Evolutionary conservation across 116 monocot species (phyloP).

Genomic region (Posidonia oceanica): DNA sequence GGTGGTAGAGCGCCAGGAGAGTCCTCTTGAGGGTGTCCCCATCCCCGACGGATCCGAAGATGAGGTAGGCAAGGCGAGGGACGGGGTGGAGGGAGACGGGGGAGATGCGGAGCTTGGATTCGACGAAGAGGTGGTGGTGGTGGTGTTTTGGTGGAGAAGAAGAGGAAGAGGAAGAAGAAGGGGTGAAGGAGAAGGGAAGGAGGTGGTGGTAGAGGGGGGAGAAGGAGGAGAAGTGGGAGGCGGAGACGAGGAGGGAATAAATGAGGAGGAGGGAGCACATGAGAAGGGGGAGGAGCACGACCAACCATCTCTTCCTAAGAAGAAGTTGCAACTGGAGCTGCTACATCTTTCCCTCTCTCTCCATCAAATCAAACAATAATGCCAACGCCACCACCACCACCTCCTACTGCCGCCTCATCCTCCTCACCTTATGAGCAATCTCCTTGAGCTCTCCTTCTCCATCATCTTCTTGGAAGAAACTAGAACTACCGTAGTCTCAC

Average conservation of each 20-base stretch:
- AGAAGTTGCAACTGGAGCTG: too few species aligned
- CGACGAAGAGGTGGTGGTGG: constrained; percentile 45
- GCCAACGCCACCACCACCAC: too few species aligned
- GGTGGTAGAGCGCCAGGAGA: constrained; percentile 50
- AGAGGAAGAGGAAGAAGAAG: too few species aligned
- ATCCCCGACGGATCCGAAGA: constrained; percentile 24
- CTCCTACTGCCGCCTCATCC: too few species aligned
- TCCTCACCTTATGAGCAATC: too few species aligned
- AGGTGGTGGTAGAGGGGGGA: too few species aligned
- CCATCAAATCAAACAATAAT: too few species aligned
- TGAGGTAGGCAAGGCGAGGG: constrained; percentile 63
- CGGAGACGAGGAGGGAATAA: constrained; percentile 5
- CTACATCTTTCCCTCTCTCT: too few species aligned
- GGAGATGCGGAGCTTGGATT: constrained; percentile 28
- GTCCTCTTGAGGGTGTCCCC: constrained; percentile 8
- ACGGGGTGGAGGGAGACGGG: not conserved
- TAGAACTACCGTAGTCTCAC: too few species aligned
- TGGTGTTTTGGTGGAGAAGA: constrained; percentile 8
- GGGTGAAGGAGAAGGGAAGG: too few species aligned
- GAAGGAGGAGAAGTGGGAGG: constrained; percentile 8
- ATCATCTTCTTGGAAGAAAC: too few species aligned
- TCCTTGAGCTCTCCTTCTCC: too few species aligned
- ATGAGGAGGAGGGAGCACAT: not conserved
- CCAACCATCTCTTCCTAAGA: constrained; percentile 20
- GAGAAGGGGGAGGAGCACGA: constrained; percentile 22